Conservation (phyloP, 1,284 basidiomycete species). For the Moesziomyces sp. region DNA sequence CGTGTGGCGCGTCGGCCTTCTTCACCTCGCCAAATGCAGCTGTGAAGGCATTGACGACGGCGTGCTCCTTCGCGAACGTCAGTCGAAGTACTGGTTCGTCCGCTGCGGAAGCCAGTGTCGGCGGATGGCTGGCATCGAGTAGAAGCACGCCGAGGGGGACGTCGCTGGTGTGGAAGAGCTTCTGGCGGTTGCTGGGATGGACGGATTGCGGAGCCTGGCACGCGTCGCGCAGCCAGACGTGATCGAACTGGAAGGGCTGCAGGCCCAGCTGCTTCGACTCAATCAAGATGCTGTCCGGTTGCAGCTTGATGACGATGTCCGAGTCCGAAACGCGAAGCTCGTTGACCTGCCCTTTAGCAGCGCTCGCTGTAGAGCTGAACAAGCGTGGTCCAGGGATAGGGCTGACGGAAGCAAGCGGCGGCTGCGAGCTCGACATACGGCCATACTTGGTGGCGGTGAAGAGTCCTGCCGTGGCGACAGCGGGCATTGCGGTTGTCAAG, state of each 20-base stretch:
- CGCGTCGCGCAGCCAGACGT: slow-evolving; percentile 72
- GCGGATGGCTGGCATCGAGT: slow-evolving; percentile 69
- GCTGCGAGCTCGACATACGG: neutral
- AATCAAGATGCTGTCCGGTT: slow-evolving; percentile 51
- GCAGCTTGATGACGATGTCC: slow-evolving; percentile 34
- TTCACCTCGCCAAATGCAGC: slow-evolving; percentile 39
- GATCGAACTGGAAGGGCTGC: slow-evolving; percentile 53
- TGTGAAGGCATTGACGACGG: slow-evolving; percentile 59
- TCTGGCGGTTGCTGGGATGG: slow-evolving; percentile 80
- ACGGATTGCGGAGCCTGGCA: slow-evolving; percentile 74
- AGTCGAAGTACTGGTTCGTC: slow-evolving; percentile 40
- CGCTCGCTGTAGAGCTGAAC: slow-evolving; percentile 7
- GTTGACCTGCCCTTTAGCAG: neutral
- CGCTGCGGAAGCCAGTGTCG: slow-evolving; percentile 20
- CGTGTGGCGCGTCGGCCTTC: slow-evolving; percentile 33
- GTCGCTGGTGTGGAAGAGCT: slow-evolving; percentile 76
- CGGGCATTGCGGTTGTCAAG: slow-evolving; percentile 14
- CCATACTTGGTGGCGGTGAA: slow-evolving; percentile 14
- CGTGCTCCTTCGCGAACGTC: slow-evolving; percentile 38
- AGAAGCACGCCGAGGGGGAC: slow-evolving; percentile 69
- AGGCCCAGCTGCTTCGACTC: slow-evolving; percentile 61
- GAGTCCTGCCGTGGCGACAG: slow-evolving; percentile 27
- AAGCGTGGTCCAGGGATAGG: neutral
- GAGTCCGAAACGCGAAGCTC: slow-evolving; percentile 26
- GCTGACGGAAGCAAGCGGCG: neutral